phyloP scores from a whole-genome alignment of 495 filamentous ascomycete species.

The Penicillium pulvis region DNA sequence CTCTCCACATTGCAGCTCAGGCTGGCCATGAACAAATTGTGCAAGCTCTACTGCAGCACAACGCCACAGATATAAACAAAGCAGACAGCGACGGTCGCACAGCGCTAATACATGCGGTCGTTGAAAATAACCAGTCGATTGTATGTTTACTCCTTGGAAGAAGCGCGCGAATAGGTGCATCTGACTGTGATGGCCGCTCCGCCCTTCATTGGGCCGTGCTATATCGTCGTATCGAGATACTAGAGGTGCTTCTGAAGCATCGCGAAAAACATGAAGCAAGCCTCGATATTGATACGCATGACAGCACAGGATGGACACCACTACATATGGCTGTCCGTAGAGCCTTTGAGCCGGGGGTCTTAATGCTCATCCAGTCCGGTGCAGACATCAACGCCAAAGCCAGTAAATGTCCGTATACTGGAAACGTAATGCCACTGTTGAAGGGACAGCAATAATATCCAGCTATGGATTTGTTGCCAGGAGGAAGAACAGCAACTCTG shows the following conservation, averaged over 20 bases:
- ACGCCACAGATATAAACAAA: neutral
- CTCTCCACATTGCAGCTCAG: constrained; percentile 5
- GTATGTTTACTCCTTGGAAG: neutral
- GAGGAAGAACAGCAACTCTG: too few relatives aligned
- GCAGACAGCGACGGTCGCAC: constrained; percentile 6
- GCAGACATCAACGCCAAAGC: constrained; percentile 5
- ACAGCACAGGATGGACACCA: neutral
- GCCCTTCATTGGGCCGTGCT: constrained; percentile 4
- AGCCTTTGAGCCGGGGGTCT: neutral
- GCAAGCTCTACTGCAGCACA: neutral
- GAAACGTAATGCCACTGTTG: neutral
- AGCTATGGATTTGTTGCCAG: too few relatives aligned
- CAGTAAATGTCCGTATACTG: constrained; percentile 1
- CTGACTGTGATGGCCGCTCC: neutral
- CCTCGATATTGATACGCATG: neutral
- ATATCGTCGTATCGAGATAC: neutral
- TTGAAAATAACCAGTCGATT: neutral
- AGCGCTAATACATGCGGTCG: neutral
- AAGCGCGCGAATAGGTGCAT: neutral
- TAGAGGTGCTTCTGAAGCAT: neutral
- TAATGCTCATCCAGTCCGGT: neutral
- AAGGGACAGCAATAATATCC: neutral
- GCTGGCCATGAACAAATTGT: neutral
- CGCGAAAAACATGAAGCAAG: neutral
- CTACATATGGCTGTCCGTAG: neutral